Base-by-base conservation (phyloP, 768 basidiomycete species). In the Tulasnella calospora region DNA sequence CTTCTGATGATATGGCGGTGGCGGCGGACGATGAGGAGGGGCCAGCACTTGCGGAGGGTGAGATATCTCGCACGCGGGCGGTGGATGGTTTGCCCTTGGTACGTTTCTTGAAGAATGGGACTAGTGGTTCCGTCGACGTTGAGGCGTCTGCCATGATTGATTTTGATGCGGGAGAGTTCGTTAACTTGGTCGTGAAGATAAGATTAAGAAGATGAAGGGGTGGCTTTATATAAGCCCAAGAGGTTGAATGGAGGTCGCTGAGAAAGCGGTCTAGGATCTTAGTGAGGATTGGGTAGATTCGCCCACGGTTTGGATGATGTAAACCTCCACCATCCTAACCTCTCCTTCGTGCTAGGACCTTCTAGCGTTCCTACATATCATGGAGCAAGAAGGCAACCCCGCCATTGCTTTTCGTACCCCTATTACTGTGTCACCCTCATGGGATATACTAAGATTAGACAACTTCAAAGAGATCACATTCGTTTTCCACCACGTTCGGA, bases 91-190 rank as follows among this genome's bases (percentile, higher is more conserved):
- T 88, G 3, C 69, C 76, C 40, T 78, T 78, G 19, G 91, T 88
- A 81, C 91, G 92, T 83, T 92, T 94, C 86, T 93, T 97, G 86
- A 97, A 94, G 85, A 98, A 96, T 3, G 94, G 91, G 0, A 97
- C 94, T 0, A 79, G 74, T 17, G 81, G 78, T 67, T 79, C 80
- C 3, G 46, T n/a, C 8, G 78, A 73, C 38, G 61, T n/a, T 17
- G 61, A 35, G 9, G 69, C 69, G 40, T 73, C 78, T 27, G 78
- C 78, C 78, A 78, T 78, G 27, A 46, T 44, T n/a, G n/a, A 71
- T 38, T 77, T 33, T 8, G 36, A 3, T 71, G 23, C 3, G 36
- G 35, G 30, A 23, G 57, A 30, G 23, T 27, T 27, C n/a, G 57
- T 47, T 13, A 19, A 47, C 1, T 7, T 47, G 27, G 57, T 61